Conservation (phyloP, 2,329 filamentous ascomycete genomes). For the Ustulina deusta region DNA sequence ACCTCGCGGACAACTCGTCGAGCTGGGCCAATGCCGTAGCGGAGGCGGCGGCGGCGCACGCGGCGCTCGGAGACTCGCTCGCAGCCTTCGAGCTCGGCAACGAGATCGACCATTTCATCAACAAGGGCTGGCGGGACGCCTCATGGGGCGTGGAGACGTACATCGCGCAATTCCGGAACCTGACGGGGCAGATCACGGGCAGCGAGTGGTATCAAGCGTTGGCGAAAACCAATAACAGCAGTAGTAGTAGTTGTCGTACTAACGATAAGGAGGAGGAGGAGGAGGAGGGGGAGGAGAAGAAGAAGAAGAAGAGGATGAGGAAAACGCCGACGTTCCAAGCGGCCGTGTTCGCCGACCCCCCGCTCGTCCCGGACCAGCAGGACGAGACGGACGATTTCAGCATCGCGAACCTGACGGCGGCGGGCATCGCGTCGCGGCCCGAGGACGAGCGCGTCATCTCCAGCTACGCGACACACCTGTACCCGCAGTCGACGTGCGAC, state of each 20-base stretch:
- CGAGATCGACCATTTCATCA: constrained; percentile 54
- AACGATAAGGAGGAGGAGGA: not conserved
- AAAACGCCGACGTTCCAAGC: constrained; percentile 50
- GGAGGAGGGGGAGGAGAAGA: constrained; percentile 5
- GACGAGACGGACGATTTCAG: constrained; percentile 53
- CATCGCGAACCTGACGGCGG: constrained; percentile 51
- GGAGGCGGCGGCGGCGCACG: constrained; percentile 49
- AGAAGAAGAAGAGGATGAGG: constrained; percentile 14
- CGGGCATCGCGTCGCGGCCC: constrained; percentile 43
- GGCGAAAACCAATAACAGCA: not conserved
- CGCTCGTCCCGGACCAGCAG: constrained; percentile 54
- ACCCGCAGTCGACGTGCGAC: constrained; percentile 55
- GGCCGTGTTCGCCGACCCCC: constrained; percentile 53
- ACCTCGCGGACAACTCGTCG: constrained; percentile 51
- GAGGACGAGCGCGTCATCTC: constrained; percentile 51
- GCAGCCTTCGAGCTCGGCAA: constrained; percentile 53
- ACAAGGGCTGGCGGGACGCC: constrained; percentile 51
- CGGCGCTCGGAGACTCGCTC: constrained; percentile 48
- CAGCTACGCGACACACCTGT: constrained; percentile 53
- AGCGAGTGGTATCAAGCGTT: constrained; percentile 49
- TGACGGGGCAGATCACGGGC: constrained; percentile 49
- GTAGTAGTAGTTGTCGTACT: not conserved
- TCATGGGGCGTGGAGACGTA: constrained; percentile 50
- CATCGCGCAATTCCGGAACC: constrained; percentile 50
- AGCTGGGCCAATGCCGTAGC: constrained; percentile 48